Conservation (phyloP, 768 basidiomycete species). For the Amanita rubescens region DNA sequence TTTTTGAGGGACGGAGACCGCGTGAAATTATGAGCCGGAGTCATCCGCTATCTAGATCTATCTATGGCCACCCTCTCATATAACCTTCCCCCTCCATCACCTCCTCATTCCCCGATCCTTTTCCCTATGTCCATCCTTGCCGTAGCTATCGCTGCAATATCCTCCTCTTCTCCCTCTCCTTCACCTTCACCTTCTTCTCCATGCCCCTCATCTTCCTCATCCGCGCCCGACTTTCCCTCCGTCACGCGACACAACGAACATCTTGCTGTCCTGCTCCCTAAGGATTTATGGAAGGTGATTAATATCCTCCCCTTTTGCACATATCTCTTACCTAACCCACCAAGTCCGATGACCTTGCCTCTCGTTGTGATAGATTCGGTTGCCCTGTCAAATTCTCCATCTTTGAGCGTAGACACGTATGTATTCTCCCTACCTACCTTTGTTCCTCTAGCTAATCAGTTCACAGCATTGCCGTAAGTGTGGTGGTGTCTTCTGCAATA, state of each 20-base stretch:
- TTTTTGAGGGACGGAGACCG: not conserved
- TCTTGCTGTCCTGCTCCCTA: constrained; percentile 67
- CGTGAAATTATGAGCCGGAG: not conserved
- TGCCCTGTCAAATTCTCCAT: constrained; percentile 61
- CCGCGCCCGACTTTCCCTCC: constrained; percentile 13
- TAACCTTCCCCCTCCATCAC: constrained; percentile 9
- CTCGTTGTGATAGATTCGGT: constrained; percentile 65
- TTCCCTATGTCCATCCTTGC: constrained; percentile 20
- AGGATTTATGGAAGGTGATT: constrained; percentile 73
- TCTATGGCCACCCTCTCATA: constrained; percentile 11
- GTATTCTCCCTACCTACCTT: constrained; percentile 20
- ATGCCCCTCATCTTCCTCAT: not conserved
- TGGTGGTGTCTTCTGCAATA: constrained; percentile 66
- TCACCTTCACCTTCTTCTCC: constrained; percentile 3
- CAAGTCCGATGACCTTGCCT: constrained; percentile 57
- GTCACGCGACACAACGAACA: constrained; percentile 52
- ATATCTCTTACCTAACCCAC: constrained; percentile 10
- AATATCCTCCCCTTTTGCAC: constrained; percentile 10
- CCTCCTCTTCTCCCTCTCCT: not conserved
- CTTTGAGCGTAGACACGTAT: constrained; percentile 68
- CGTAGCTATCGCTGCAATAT: constrained; percentile 14
- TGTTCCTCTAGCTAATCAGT: constrained; percentile 15
- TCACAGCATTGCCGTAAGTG: constrained; percentile 77
- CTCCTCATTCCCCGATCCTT: constrained; percentile 4
- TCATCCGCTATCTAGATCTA: not conserved